Base-by-base conservation (phyloP, 2,329 filamentous ascomycete species). In the Macroventuria anomochaeta region DNA sequence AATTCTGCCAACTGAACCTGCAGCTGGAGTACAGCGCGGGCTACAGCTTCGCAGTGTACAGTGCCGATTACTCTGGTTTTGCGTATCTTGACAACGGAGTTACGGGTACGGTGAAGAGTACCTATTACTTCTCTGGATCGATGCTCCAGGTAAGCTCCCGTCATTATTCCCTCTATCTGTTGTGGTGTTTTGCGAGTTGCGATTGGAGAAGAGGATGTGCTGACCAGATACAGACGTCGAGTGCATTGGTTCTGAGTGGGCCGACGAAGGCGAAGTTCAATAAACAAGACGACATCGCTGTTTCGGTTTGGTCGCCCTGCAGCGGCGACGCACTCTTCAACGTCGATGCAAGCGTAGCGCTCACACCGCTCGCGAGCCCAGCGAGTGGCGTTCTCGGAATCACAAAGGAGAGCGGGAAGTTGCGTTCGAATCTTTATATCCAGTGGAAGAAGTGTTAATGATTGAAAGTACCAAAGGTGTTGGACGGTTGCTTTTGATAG, bases 201-300 rank as follows among this genome's bases (percentile, higher is more conserved):
- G n/a, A n/a, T n/a, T n/a, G n/a, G n/a, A n/a, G n/a, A n/a, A n/a
- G 21, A 15, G 7, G 20, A 38, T 25, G 10, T 20, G 25, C 46
- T 50, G 25, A 42, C 17, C 5, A 5, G 6, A 10, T 5, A 17
- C 13, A 50, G 46, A 37, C 46, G 6, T 50, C 68, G 53, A 23
- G 59, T 44, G 23, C 23, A 7, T 13, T 48, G 3, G 20, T 20
- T 8, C 26, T 46, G 12, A 38, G 17, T 10, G 80, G 80, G 15
- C 79, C 79, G 13, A 74, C 66, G 46, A 68, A 70, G 31, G 72
- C 64, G n/a, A 61, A 76, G 59, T 83, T 81, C 69, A 66, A 67
- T 57, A 77, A 79, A 68, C 75, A 75, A 40, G 80, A 82, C 59
- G 63, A 73, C 8, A 57, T 72, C 6, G 44, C 59, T 3, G 23